Evolutionary conservation across 495 filamentous ascomycete species (phyloP), one percentile per base, ranked within the genome.

Genomic region (Wilcoxina mikolae): DNA sequence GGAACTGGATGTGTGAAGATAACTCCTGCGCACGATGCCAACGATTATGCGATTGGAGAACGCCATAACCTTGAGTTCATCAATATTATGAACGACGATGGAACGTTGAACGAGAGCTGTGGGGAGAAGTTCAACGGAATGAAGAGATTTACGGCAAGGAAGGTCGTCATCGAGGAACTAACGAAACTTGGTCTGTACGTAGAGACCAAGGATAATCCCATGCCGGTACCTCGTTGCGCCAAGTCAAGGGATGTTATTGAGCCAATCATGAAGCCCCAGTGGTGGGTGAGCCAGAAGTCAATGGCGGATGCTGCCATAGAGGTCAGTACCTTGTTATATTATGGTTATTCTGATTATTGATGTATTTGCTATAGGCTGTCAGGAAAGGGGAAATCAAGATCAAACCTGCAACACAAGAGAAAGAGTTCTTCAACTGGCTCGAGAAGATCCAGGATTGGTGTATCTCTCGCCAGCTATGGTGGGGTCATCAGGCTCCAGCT

Each of bases 1-100:
- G 84, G 84, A 71, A 85, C 84, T 61, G 84, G 84, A 72, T 83
- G 82, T 44, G 68, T 69, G 35, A 88, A 88, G 71, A 79, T 88
- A 48, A 88, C 84, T 1, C 84, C 84, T 11, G 83, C 83, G 23
- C 84, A 88, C 61, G 84, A 88, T 56, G 80, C 81, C 59, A 88
- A 87, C 67, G 84, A 88, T 77, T 88, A 80, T 68, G 73, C 76
- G 56, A 73, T 84, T 50, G 83, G 83, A 27, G 74, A 80, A 66
- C 71, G 74, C 12, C 83, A 88, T 66, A 58, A 58, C 20, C 74
- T 79, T 53, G 72, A 82, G 5, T 61, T 66, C 27, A 57, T 65
- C 59, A 65, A 62, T 35, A 61, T 62, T 22, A 5, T 62, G 29
- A 65, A 60, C 23, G 56, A 66, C 25, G 39, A 60, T n/a, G 59